These are phyloP conservation scores for Mollisia scopiformis DNA, from an alignment of 2,329 filamentous ascomycete species.

Conservation along the genomic window DNA sequence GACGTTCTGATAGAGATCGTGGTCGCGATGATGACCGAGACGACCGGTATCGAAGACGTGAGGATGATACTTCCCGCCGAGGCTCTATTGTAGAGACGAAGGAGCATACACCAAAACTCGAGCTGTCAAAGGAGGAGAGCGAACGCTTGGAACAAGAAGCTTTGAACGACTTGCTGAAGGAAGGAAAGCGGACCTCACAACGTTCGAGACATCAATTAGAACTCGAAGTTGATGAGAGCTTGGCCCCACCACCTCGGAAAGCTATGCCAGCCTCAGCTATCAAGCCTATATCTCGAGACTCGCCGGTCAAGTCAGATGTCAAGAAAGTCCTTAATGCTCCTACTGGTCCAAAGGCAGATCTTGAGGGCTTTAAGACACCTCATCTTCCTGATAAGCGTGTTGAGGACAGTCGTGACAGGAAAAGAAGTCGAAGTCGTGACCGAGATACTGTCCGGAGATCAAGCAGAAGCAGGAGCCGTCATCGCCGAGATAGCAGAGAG, in stretches of 20 bases:
- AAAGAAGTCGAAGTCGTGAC: slow-evolving; percentile 32
- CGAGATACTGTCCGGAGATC: slow-evolving; percentile 28
- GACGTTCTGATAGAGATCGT: slow-evolving; percentile 23
- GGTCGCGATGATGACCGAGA: slow-evolving; percentile 31
- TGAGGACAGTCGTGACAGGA: slow-evolving; percentile 19
- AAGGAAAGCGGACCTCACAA: slow-evolving; percentile 34
- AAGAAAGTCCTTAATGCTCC: slow-evolving; percentile 29
- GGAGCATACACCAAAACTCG: slow-evolving; percentile 22
- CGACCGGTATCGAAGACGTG: slow-evolving; percentile 31
- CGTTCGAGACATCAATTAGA: slow-evolving; percentile 37
- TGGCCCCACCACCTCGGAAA: slow-evolving; percentile 39
- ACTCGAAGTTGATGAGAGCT: slow-evolving; percentile 36
- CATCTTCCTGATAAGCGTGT: slow-evolving; percentile 8
- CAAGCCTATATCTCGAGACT: slow-evolving; percentile 35
- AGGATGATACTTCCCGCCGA: slow-evolving; percentile 23
- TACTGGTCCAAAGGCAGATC: slow-evolving; percentile 24
- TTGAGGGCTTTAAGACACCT: slow-evolving; percentile 23
- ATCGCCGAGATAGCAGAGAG: slow-evolving; percentile 29
- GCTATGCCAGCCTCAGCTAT: slow-evolving; percentile 37
- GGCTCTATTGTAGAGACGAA: slow-evolving; percentile 19
- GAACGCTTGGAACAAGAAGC: slow-evolving; percentile 39
- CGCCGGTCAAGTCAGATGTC: slow-evolving; percentile 29
- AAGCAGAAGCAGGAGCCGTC: slow-evolving; percentile 28
- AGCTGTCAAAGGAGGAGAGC: slow-evolving; percentile 37
- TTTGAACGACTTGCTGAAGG: slow-evolving; percentile 37